A percentile compares a stretch with the other conserved stretches of the same genome.
These are phyloP conservation scores for Arabidopsis arenosa DNA, from an alignment of 345 rosid genomes.

Conservation along the genomic window DNA sequence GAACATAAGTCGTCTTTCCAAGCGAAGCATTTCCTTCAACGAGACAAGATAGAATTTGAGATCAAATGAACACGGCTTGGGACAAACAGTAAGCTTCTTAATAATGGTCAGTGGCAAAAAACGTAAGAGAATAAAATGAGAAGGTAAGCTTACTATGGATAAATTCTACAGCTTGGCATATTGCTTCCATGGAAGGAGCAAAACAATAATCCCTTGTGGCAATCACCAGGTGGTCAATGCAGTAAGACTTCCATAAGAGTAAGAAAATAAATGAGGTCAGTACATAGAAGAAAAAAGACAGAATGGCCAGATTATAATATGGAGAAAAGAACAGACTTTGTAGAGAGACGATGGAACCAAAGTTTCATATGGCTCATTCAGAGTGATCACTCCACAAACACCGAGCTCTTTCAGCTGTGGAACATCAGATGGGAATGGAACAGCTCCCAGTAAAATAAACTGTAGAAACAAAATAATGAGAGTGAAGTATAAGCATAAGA, in stretches of 20 bases:
- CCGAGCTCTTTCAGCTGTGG: conserved; percentile 73
- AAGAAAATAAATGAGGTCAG: conserved; percentile 26
- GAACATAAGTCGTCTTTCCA: conserved; percentile 80
- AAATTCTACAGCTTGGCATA: conserved; percentile 86
- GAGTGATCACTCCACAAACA: conserved; percentile 75
- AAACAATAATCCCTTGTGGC: conserved; percentile 98
- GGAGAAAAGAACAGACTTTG: conserved; percentile 54
- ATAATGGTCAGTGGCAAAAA: neutral
- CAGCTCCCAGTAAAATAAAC: conserved; percentile 82
- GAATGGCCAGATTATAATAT: neutral
- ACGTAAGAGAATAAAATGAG: neutral
- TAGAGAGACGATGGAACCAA: conserved; percentile 82
- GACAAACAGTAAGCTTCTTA: conserved; percentile 5
- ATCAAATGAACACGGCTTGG: conserved; percentile 15
- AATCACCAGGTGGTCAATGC: conserved; percentile 90
- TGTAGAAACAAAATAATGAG: conserved; percentile 28
- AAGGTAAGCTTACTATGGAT: conserved; percentile 63
- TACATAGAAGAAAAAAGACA: conserved; percentile 31
- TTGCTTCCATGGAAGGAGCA: conserved; percentile 85
- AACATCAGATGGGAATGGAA: conserved; percentile 80
- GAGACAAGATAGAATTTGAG: conserved; percentile 26
- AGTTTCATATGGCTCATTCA: conserved; percentile 85
- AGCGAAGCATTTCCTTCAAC: conserved; percentile 63
- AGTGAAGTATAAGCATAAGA: conserved; percentile 10
- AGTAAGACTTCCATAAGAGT: conserved; percentile 58